Conservation (phyloP, 2,329 filamentous ascomycete genomes). For the Xylariales sp. region DNA sequence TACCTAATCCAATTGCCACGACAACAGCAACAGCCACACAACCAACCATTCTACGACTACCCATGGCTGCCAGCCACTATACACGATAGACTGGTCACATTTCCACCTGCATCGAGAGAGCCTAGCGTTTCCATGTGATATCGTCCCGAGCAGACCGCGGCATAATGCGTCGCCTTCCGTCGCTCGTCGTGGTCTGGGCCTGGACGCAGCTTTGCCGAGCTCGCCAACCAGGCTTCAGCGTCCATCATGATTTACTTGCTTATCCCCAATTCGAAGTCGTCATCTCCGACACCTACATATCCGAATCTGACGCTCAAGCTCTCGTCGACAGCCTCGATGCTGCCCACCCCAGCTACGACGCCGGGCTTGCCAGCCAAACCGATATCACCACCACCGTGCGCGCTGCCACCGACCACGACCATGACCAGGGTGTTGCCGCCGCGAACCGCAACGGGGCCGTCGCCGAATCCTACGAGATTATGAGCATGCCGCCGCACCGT, state of each 20-base stretch:
- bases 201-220: slow-evolving; percentile 59
- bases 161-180: slow-evolving; percentile 65
- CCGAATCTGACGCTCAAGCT: slow-evolving; percentile 74
- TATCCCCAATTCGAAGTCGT: slow-evolving; percentile 90
- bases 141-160: slow-evolving; percentile 48
- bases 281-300: slow-evolving; percentile 78
- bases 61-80: too few species aligned
- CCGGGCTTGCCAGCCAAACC: slow-evolving; percentile 47
- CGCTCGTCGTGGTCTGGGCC: slow-evolving; percentile 53
- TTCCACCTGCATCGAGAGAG: too few species aligned
- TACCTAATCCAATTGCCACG: too few species aligned
- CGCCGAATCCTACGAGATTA: slow-evolving; percentile 74
- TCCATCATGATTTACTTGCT: slow-evolving; percentile 87
- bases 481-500: slow-evolving; percentile 75
- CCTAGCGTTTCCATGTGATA: slow-evolving; percentile 50
- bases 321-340: slow-evolving; percentile 64
- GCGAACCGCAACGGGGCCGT: slow-evolving; percentile 48
- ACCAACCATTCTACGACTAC: too few species aligned
- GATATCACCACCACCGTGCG: slow-evolving; percentile 42
- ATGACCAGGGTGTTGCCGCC: slow-evolving; percentile 46
- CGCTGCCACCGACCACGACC: slow-evolving; percentile 43
- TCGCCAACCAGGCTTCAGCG: slow-evolving; percentile 75
- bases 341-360: slow-evolving; percentile 52
- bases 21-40: too few species aligned
- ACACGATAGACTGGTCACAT: too few species aligned